Percentiles rank a stretch among this genome's conserved stretches.
These are phyloP conservation scores for Coemansia asiatica DNA, from an alignment of 192 early-diverging fungal genomes.

Conservation along the genomic window DNA sequence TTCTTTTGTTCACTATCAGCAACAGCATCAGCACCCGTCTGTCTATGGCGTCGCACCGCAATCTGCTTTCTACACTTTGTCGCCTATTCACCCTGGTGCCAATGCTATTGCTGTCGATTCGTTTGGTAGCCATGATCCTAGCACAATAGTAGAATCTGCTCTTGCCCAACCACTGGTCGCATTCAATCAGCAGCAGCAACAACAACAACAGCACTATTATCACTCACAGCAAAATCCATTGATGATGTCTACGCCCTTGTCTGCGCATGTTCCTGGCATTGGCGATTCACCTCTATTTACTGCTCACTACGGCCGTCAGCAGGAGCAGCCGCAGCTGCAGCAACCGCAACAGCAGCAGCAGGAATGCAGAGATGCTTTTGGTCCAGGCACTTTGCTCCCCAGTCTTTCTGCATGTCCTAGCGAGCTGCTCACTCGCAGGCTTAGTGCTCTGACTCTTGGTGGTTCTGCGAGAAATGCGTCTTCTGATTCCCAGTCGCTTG, in stretches of 20 bases:
- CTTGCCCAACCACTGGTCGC: neutral
- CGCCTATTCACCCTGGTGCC: conserved; percentile 22
- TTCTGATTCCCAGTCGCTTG: conserved; percentile 9
- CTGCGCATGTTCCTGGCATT: conserved; percentile 9
- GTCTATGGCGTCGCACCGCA: conserved; percentile 25
- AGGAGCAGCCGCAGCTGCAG: conserved; percentile 9
- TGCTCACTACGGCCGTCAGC: conserved; percentile 22
- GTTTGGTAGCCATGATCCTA: neutral
- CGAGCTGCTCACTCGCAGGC: conserved; percentile 50
- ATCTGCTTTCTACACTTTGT: conserved; percentile 38
- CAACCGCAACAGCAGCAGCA: conserved; percentile 11
- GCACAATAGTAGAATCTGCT: neutral
- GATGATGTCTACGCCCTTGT: conserved; percentile 20
- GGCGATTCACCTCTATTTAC: conserved; percentile 22
- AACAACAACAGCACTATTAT: conserved; percentile 22
- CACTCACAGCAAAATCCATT: conserved; percentile 9
- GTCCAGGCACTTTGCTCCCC: conserved; percentile 21
- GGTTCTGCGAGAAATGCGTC: neutral
- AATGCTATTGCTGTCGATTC: conserved; percentile 7
- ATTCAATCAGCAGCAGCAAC: conserved; percentile 16
- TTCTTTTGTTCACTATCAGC: conserved; percentile 14
- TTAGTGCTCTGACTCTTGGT: conserved; percentile 41
- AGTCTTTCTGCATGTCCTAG: conserved; percentile 25
- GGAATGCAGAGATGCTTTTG: conserved; percentile 13
- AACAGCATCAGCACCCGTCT: conserved; percentile 20